Evolutionary conservation across 768 basidiomycete species (phyloP).

Genomic region (Paxillus involutus): DNA sequence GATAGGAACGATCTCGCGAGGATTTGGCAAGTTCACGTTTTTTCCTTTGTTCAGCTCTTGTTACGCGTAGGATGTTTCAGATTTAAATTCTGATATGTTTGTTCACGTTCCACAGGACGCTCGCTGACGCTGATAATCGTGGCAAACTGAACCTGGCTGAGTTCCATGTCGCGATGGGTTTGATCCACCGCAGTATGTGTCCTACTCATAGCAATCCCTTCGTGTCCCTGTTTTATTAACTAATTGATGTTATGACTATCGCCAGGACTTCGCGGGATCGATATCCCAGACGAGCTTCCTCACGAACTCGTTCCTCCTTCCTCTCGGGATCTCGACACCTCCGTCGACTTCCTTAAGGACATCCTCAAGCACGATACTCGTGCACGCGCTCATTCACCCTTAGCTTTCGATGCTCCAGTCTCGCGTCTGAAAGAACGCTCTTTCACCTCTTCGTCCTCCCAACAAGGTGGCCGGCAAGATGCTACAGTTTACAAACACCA

Average conservation of each 20-base stretch:
- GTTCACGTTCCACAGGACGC: conserved; percentile 54
- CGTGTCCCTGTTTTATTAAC: background rate
- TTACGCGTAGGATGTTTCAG: background rate
- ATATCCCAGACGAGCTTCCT: conserved; percentile 84
- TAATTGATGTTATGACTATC: background rate
- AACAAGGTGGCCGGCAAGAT: conserved; percentile 63
- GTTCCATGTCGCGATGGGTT: conserved; percentile 97
- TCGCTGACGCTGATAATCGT: conserved; percentile 91
- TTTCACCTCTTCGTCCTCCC: conserved; percentile 51
- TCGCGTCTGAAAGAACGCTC: conserved; percentile 72
- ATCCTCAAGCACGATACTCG: conserved; percentile 86
- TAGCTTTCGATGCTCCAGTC: conserved; percentile 48
- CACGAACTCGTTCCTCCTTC: conserved; percentile 91
- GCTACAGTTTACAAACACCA: conserved; percentile 91
- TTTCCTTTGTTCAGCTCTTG: background rate
- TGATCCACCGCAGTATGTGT: conserved; percentile 90
- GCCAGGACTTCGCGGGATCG: conserved; percentile 87
- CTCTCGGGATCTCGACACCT: conserved; percentile 81
- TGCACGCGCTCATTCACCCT: conserved; percentile 52
- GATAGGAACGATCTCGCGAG: conserved; percentile 87
- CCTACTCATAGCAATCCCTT: background rate
- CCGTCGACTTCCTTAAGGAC: conserved; percentile 86
- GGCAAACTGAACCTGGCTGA: conserved; percentile 95
- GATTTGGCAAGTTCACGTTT: conserved; percentile 69
- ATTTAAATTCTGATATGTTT: background rate